These are phyloP conservation scores for Cryoendolithus antarcticus DNA, from an alignment of 2,329 filamentous ascomycete genomes.

Conservation along the genomic window DNA sequence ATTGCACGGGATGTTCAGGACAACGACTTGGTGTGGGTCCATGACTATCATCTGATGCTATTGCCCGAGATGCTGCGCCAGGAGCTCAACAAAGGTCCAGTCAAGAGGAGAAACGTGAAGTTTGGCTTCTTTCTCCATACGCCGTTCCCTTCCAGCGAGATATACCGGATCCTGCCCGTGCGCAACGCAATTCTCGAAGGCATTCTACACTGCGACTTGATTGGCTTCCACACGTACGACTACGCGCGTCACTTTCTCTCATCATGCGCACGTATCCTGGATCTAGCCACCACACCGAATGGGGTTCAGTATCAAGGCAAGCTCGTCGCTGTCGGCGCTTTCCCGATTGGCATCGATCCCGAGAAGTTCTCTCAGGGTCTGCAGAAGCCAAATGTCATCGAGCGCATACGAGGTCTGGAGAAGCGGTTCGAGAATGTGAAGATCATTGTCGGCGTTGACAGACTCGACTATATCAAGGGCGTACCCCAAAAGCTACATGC, in stretches of 20 bases:
- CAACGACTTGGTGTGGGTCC: slow-evolving; percentile 78
- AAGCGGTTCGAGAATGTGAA: slow-evolving; percentile 82
- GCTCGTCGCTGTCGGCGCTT: slow-evolving; percentile 76
- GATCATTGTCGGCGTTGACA: slow-evolving; percentile 81
- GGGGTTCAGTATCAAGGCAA: slow-evolving; percentile 84
- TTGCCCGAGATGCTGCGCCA: slow-evolving; percentile 77
- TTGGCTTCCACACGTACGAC: slow-evolving; percentile 86
- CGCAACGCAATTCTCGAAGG: slow-evolving; percentile 80
- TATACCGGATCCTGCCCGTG: slow-evolving; percentile 69
- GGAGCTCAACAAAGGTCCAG: slow-evolving; percentile 54
- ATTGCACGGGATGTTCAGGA: slow-evolving; percentile 79
- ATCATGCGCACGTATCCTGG: slow-evolving; percentile 74
- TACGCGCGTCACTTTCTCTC: slow-evolving; percentile 89
- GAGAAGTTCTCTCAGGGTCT: slow-evolving; percentile 81
- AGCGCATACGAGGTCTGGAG: slow-evolving; percentile 57
- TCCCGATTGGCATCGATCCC: slow-evolving; percentile 68
- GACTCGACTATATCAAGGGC: slow-evolving; percentile 76
- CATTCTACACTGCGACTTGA: slow-evolving; percentile 72
- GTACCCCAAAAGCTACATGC: slow-evolving; percentile 85
- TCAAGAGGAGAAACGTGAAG: slow-evolving; percentile 91
- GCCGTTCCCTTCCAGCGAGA: slow-evolving; percentile 87
- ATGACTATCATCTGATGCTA: slow-evolving; percentile 83
- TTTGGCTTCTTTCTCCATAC: slow-evolving; percentile 87
- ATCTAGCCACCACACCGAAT: slow-evolving; percentile 67
- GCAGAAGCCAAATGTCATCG: slow-evolving; percentile 63